Evolutionary conservation across 495 filamentous ascomycete genomes (phyloP), one percentile per base, ranked within the genome.

Genomic region (Hyaloscypha variabilis): DNA sequence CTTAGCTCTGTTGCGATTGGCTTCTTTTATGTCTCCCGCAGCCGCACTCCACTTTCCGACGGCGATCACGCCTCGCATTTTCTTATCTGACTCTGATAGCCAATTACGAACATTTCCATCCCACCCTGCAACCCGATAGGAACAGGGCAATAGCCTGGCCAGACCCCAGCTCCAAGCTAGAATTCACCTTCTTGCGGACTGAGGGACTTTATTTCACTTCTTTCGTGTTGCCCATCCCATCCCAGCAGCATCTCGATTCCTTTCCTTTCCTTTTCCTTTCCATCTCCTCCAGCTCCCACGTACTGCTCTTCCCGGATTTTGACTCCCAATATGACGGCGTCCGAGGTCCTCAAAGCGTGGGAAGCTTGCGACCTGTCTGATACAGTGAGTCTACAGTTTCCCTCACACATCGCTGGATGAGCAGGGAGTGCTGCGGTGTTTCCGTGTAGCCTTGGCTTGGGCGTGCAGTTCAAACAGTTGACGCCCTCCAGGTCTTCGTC

Each of bases 401-500:
- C 14, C 6, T 4, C n/a, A 23, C 10, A 1, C 29, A 17, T 65
- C 29, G 17, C 6, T 21, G 31, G 11, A 24, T 17, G 6, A 14
- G 4, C 3, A 34, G 31, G 31, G 11, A 46, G 11, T 36, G 39
- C 39, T 46, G 11, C 8, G 39, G 39, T 11, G 39, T 17, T 17
- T 10, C 39, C 19, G 4, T 46, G 39, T 17, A 14, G 30, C 5
- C 11, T 34, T n/a, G n/a, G n/a, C n/a, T 42, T 42, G 39, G 17
- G 3, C 1, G 6, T 46, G 39, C 39, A 46, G 13, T 31, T 19
- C 26, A 49, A 11, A 14, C 28, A 29, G 21, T 23, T 55, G 29
- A 55, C 49, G n/a, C 17, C 28, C 29, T 34, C 24, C 42, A 68
- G 58, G 62, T 79, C 56, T 82, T 82, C 65, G 77, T 82, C 55